phyloP scores from a whole-genome alignment of 495 filamentous ascomycete species.

The Penicillium coprophilum region DNA sequence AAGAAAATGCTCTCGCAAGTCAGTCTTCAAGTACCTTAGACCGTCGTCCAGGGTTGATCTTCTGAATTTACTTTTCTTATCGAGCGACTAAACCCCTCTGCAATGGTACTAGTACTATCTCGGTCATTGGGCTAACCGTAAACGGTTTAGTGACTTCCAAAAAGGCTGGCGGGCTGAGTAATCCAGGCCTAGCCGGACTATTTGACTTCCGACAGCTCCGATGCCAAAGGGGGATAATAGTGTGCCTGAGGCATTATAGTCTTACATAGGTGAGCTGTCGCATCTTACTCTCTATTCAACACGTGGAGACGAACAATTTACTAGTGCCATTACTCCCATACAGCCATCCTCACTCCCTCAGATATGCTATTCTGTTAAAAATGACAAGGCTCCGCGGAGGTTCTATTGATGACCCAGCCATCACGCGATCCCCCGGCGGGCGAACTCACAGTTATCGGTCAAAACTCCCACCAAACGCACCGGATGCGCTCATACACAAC shows the following conservation, averaged over 20 bases:
- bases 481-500: slow-evolving; percentile 46
- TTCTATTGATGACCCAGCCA: slow-evolving; percentile 40
- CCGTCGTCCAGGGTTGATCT: slow-evolving; percentile 1
- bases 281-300: neutral
- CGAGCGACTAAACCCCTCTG: slow-evolving; percentile 5
- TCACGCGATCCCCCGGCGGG: slow-evolving; percentile 28
- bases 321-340: neutral
- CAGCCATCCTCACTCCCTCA: neutral
- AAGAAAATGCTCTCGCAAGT: neutral
- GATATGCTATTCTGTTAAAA: slow-evolving; percentile 19
- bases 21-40: neutral
- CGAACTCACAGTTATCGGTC: slow-evolving; percentile 37
- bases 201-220: slow-evolving; percentile 5
- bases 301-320: neutral
- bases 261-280: slow-evolving; percentile 23
- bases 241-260: slow-evolving; percentile 23
- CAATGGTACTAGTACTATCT: slow-evolving; percentile 1
- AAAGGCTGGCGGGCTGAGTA: neutral
- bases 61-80: slow-evolving; percentile 8
- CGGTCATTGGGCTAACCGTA: neutral
- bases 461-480: slow-evolving; percentile 51
- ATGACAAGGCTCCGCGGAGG: slow-evolving; percentile 52
- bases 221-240: neutral
- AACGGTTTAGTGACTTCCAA: neutral
- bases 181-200: slow-evolving; percentile 1